phyloP scores from a whole-genome alignment of 495 filamentous ascomycete genomes.

The Parathielavia hyrcaniae region DNA sequence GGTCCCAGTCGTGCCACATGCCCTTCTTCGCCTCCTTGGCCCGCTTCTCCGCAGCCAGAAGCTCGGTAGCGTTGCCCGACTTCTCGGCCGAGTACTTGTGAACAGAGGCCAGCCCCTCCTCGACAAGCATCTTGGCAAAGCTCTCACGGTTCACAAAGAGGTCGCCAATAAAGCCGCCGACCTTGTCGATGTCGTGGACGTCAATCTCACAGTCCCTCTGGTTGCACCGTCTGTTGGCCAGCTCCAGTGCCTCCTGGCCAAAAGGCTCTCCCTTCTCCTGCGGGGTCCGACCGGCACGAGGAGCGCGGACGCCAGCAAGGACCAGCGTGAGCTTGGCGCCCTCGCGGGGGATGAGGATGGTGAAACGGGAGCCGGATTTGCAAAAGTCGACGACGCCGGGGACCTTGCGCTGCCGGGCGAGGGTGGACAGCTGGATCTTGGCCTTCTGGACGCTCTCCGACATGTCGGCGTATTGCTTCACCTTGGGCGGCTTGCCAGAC shows the following conservation, averaged over 20 bases:
- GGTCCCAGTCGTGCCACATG: constrained; percentile 91
- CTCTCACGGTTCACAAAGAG: constrained; percentile 93
- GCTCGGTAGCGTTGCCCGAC: constrained; percentile 79
- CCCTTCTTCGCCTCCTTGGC: constrained; percentile 85
- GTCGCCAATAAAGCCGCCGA: constrained; percentile 93
- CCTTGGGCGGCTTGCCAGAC: constrained; percentile 73
- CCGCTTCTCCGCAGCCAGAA: constrained; percentile 75
- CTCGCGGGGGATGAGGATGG: constrained; percentile 84
- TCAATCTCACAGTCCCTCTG: constrained; percentile 97
- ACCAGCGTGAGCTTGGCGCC: constrained; percentile 93
- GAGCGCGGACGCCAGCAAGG: constrained; percentile 88
- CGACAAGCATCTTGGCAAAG: constrained; percentile 87
- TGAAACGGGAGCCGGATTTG: constrained; percentile 92
- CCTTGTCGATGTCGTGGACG: constrained; percentile 89
- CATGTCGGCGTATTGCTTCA: constrained; percentile 76
- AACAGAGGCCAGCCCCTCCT: constrained; percentile 87
- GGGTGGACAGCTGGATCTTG: constrained; percentile 78
- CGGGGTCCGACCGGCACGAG: constrained; percentile 74
- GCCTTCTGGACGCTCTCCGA: constrained; percentile 91
- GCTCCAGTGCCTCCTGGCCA: constrained; percentile 87
- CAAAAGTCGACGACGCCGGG: constrained; percentile 95
- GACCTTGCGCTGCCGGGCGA: constrained; percentile 86
- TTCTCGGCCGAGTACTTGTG: constrained; percentile 95
- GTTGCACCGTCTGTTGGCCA: constrained; percentile 78
- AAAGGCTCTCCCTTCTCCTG: constrained; percentile 86